Evolutionary conservation across 139 green algal species (phyloP), one percentile per base, ranked within the genome.

Genomic region (Chlorella ohadii): DNA sequence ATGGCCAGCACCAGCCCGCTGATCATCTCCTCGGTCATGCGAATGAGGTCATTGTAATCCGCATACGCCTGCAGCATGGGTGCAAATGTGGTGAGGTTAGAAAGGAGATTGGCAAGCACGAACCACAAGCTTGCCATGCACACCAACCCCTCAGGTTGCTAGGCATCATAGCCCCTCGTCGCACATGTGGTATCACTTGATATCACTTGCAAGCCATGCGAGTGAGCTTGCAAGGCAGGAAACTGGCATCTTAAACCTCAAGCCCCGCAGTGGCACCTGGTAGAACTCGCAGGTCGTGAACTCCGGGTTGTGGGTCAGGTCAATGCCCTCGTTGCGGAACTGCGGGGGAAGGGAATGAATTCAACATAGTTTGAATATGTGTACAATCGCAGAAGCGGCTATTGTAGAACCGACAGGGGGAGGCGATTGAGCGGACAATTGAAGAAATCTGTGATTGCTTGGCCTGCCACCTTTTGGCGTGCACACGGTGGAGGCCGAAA

Each of bases 251-350:
- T 51, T n/a, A n/a, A n/a, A n/a, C n/a, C n/a, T n/a, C n/a, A n/a
- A n/a, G n/a, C n/a, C 51, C 11, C 51, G 22, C 51, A 59, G 51
- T 1, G 22, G 11, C 47, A 88, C 91, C 89, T 92, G 87, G 91
- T 99, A 99, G 87, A 99, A 99, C 89, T 99, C 97, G 84, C 94
- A 97, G 16, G 97, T 99, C 25, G 97, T 99, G 90, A 99, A 99
- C 94, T 99, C 97, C 20, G 97, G 97, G 90, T 99, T 99, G 94
- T 99, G 97, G n/a, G 97, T 99, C 75, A 99, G 86, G 91, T 99
- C 97, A 73, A 99, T 99, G 88, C 97, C 95, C 93, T 99, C 96
- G 75, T 99, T 99, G 16, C 94, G 74, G 88, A 98, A 98, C 86
- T 98, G 95, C 90, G 88, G 15, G 93, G 92, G 19, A 3, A 0